Base-by-base conservation (phyloP, 257 asterid species). In the Striga asiatica region DNA sequence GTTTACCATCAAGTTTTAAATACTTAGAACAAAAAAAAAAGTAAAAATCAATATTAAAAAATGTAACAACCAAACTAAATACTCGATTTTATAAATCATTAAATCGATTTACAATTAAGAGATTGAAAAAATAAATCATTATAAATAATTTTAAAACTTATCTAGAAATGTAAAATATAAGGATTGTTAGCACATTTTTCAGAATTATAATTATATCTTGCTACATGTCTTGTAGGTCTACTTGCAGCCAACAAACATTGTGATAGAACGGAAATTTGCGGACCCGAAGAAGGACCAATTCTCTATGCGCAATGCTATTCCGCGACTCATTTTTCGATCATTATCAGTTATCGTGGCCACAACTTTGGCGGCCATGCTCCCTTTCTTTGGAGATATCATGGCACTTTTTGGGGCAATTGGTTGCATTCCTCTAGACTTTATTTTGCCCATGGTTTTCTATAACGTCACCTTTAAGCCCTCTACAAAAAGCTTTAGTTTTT, bases 311-410 rank as follows among this genome's bases (percentile, higher is more conserved):
- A 84, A 84, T 29, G 61, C 56, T 3, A 23, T 76, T 1, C 83
- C 88, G 0, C 77, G 91, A 10, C 53, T 81, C 39, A 50, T 78
- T 0, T 68, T 75, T 37, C 65, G 94, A 18, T 81, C 94, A 0
- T 5, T 79, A 6, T 57, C 88, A 1, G 81, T 84, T 52, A 56
- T 46, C 23, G 1, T 61, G 3, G 85, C 88, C 14, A 69, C 91
- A 1, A 73, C 76, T 0, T 32, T 84, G 71, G 94, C 85, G 0
- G 91, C 94, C 2, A 84, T 84, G 94, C 62, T 84, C 3, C 94
- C 94, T 0, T 81, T 84, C 78, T 84, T 84, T 8, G 94, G 91
- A 8, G 94, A 81, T 58, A 81, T 84, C 31, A 74, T 81, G 85
- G 87, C 94, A 1, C 53, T 84, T 58, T 67, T 74, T 32, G 91